Conservation (phyloP, 306 rosid genomes). For the Vicia sativa region DNA sequence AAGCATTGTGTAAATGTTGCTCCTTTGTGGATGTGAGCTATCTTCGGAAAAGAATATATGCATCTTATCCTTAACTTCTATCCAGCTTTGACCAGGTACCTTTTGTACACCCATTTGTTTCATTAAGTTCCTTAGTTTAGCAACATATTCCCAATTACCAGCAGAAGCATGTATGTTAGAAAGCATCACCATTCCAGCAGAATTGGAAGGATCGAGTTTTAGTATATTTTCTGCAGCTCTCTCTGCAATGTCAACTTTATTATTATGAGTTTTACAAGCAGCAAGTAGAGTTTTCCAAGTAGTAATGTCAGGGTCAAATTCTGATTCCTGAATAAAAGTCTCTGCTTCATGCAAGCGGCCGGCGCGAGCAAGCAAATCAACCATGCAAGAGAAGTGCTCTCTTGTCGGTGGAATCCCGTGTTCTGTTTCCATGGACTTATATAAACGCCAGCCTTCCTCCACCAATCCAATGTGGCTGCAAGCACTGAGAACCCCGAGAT, state of each 20-base stretch:
- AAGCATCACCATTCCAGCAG: constrained; percentile 71
- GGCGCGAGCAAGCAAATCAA: constrained; percentile 79
- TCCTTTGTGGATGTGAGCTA: constrained; percentile 65
- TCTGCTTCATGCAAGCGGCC: constrained; percentile 72
- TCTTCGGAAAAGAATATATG: constrained; percentile 73
- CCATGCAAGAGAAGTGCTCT: constrained; percentile 82
- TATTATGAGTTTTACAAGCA: constrained; percentile 67
- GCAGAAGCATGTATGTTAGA: constrained; percentile 67
- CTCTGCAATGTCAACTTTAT: constrained; percentile 67
- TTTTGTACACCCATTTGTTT: constrained; percentile 60
- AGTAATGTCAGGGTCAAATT: constrained; percentile 64
- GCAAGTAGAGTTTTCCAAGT: constrained; percentile 75
- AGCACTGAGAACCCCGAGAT: constrained; percentile 73
- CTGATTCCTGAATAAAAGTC: constrained; percentile 52
- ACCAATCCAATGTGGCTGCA: constrained; percentile 80
- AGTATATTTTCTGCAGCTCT: constrained; percentile 68
- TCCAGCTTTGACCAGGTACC: constrained; percentile 71
- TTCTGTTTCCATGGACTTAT: constrained; percentile 60
- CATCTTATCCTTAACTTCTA: constrained; percentile 59
- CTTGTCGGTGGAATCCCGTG: constrained; percentile 58
- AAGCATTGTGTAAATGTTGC: constrained; percentile 51
- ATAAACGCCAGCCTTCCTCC: constrained; percentile 67
- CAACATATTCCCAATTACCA: constrained; percentile 66
- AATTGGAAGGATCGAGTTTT: constrained; percentile 63
- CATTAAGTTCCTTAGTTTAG: constrained; percentile 61